Evolutionary conservation across 2,329 filamentous ascomycete genomes (phyloP).

Genomic region (Hypoxylon sp.): DNA sequence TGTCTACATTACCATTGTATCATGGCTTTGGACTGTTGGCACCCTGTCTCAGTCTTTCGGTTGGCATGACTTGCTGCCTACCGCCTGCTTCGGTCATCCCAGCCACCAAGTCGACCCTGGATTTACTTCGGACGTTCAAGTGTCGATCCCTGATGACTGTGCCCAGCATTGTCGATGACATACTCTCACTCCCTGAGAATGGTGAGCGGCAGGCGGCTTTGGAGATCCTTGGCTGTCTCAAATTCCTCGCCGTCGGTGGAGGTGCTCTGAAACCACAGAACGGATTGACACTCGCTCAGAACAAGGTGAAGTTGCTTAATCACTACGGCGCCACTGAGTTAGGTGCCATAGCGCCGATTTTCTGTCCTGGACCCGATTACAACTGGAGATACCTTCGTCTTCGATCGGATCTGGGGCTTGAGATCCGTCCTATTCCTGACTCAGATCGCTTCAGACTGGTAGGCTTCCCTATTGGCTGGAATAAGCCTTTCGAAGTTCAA

Average conservation of each 20-base stretch:
- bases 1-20: slow-evolving; percentile 53
- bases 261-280: slow-evolving; percentile 47
- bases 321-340: slow-evolving; percentile 54
- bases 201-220: slow-evolving; percentile 28
- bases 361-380: slow-evolving; percentile 49
- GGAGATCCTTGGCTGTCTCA: slow-evolving; percentile 34
- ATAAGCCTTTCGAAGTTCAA: slow-evolving; percentile 48
- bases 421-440: slow-evolving; percentile 41
- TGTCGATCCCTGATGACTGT: slow-evolving; percentile 52
- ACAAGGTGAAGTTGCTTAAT: slow-evolving; percentile 50
- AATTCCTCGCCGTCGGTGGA: slow-evolving; percentile 52
- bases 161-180: slow-evolving; percentile 52
- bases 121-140: slow-evolving; percentile 41
- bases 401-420: slow-evolving; percentile 49
- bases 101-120: slow-evolving; percentile 42
- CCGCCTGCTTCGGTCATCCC: slow-evolving; percentile 46
- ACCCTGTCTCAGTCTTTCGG: slow-evolving; percentile 47
- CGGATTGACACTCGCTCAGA: slow-evolving; percentile 41
- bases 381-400: slow-evolving; percentile 51
- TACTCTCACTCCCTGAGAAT: slow-evolving; percentile 31
- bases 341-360: slow-evolving; percentile 51
- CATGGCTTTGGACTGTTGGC: slow-evolving; percentile 52
- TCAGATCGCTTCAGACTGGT: slow-evolving; percentile 45
- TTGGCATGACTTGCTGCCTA: slow-evolving; percentile 49
- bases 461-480: slow-evolving; percentile 47